Percentiles rank a stretch among this genome's conserved stretches.
Evolutionary conservation across 495 filamentous ascomycete species (phyloP).

Genomic region (Podospora tetraspora): DNA sequence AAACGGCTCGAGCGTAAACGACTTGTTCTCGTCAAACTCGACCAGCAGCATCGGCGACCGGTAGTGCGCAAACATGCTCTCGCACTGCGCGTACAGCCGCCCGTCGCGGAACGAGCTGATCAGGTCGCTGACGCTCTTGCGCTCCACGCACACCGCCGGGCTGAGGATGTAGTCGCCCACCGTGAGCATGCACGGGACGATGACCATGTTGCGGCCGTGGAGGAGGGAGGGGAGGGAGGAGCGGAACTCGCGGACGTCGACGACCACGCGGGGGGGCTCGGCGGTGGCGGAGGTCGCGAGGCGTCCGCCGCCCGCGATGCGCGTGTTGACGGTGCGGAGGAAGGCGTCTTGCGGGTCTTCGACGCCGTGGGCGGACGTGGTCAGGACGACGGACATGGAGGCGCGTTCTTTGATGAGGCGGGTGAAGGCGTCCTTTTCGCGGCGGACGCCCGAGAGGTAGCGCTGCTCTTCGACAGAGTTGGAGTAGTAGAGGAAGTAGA

Average conservation of each 20-base stretch:
- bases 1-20: slow-evolving; percentile 92
- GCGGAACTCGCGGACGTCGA: slow-evolving; percentile 94
- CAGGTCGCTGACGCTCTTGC: slow-evolving; percentile 86
- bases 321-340: slow-evolving; percentile 90
- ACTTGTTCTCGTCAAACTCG: slow-evolving; percentile 96
- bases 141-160: slow-evolving; percentile 86
- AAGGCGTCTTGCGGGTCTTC: slow-evolving; percentile 90
- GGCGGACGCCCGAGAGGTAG: slow-evolving; percentile 79
- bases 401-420: slow-evolving; percentile 89
- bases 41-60: slow-evolving; percentile 86
- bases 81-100: slow-evolving; percentile 84
- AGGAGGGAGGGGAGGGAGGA: slow-evolving; percentile 87
- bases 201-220: slow-evolving; percentile 76
- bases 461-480: slow-evolving; percentile 95
- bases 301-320: slow-evolving; percentile 89
- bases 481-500: slow-evolving; percentile 95
- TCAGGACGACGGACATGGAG: slow-evolving; percentile 82
- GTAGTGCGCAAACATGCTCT: slow-evolving; percentile 93
- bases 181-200: slow-evolving; percentile 91
- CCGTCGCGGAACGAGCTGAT: slow-evolving; percentile 89
- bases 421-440: slow-evolving; percentile 93
- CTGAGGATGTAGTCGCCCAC: slow-evolving; percentile 95
- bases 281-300: slow-evolving; percentile 83
- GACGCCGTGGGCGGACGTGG: slow-evolving; percentile 58
- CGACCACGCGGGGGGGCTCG: slow-evolving; percentile 84